Evolutionary conservation across 495 filamentous ascomycete species (phyloP).

Genomic region (Trichocladium uniseriatum): DNA sequence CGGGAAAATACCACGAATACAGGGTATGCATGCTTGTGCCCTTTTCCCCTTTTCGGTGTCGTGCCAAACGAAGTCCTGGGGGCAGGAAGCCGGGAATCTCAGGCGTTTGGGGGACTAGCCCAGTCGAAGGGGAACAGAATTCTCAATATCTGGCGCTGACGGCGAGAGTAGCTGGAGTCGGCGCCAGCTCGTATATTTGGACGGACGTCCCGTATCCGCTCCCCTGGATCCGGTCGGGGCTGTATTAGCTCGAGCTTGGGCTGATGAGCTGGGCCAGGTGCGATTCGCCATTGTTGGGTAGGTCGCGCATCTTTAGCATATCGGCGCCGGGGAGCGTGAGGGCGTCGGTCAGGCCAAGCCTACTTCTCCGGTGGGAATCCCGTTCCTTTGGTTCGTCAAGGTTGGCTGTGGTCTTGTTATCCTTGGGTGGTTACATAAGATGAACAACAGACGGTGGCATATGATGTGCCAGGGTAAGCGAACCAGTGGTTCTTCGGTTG

Average conservation of each 20-base stretch:
- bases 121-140: background rate
- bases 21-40: no score
- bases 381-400: background rate
- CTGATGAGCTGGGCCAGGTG: constrained; percentile 11
- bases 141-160: no score
- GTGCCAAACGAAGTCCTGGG: background rate
- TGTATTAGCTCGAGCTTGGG: constrained; percentile 33
- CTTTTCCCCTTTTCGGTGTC: no score
- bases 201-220: constrained; percentile 30
- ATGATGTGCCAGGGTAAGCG: constrained; percentile 3
- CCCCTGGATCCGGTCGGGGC: constrained; percentile 24
- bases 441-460: background rate
- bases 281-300: constrained; percentile 16
- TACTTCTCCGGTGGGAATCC: background rate
- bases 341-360: constrained; percentile 1
- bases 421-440: no score
- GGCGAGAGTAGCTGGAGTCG: constrained; percentile 21
- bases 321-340: background rate
- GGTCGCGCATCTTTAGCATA: constrained; percentile 19
- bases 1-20: constrained; percentile 9
- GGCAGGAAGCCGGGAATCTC: no score
- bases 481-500: constrained; percentile 20
- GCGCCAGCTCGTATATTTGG: constrained; percentile 28
- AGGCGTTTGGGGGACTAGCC: no score
- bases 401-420: no score